Base-by-base conservation (phyloP, 1,284 basidiomycete species). In the Rhodotorula sp. region DNA sequence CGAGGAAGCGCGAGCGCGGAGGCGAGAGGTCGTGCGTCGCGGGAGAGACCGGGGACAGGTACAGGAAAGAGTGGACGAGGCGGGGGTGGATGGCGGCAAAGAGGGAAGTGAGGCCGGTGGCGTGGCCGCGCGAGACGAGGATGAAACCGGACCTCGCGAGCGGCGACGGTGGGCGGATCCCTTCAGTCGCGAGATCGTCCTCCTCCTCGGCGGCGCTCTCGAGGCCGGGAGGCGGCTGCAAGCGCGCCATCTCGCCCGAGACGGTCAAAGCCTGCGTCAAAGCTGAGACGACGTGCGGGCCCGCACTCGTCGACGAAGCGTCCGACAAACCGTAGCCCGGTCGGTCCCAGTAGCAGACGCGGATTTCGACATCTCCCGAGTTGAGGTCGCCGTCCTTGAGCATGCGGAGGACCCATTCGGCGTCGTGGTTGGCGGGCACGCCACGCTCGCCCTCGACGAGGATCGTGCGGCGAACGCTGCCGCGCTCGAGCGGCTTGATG, bases 241-340 rank as follows among this genome's bases (percentile, higher is more conserved):
- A 64, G 3, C 75, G 66, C 10, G 75, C 75, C 52, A 76, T 43
- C 48, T 76, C 75, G 51, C 75, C 75, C 3, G 69, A 63, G n/a
- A 71, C 68, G 16, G 64, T 56, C 12, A 76, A 63, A 5, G 71
- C 75, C 49, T 76, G 75, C 12, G 65, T 71, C 20, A 76, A 59
- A 14, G 75, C 75, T 12, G 65, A 62, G 51, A 67, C 71, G 58
- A 73, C 54, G 58, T 75, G 69, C 21, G 73, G 71, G 5, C 60
- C 47, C 1, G 71, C 64, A 3, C 62, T 60, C n/a, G 73, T 68
- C 0, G 73, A 69, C 20, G 75, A 75, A 14, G 60, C 68, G 54
- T 76, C 73, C 15, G 71, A 73, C 59, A 71, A 71, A 34, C 75
- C 75, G 65, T 76, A 76, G 59, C 75, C 75, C 3, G 75, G 75